These are phyloP conservation scores for Maudiozyma turicensis DNA, from an alignment of 805 yeast genomes.

Conservation along the genomic window DNA sequence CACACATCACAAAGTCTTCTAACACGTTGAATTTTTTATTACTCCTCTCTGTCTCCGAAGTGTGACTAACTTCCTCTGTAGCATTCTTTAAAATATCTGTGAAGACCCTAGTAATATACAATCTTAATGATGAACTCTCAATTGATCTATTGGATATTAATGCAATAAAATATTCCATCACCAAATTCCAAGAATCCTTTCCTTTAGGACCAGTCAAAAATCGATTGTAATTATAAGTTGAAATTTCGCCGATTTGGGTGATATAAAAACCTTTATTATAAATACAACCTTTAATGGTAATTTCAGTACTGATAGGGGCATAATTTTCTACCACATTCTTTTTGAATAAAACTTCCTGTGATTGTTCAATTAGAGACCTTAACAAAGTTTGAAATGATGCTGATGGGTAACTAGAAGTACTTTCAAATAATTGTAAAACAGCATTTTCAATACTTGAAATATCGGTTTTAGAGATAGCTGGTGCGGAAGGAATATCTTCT, in stretches of 20 bases:
- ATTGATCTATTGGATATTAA: constrained; percentile 37
- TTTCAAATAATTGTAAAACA: constrained; percentile 50
- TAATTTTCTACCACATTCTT: constrained; percentile 8
- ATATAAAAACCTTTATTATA: constrained; percentile 50
- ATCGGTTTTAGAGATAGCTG: constrained; percentile 38
- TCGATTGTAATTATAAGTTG: constrained; percentile 42
- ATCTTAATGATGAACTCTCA: constrained; percentile 35
- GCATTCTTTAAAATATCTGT: constrained; percentile 37
- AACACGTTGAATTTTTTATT: constrained; percentile 18
- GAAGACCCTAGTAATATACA: constrained; percentile 41
- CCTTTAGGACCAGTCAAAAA: constrained; percentile 31
- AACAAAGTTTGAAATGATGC: constrained; percentile 42
- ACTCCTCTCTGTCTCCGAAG: constrained; percentile 12
- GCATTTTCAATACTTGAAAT: constrained; percentile 44
- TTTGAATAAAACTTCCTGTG: constrained; percentile 14
- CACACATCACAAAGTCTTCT: constrained; percentile 39
- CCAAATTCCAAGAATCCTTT: constrained; percentile 37
- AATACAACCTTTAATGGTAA: constrained; percentile 31
- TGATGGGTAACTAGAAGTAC: constrained; percentile 46
- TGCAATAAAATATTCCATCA: constrained; percentile 38
- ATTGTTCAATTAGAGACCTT: constrained; percentile 28
- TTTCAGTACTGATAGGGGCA: constrained; percentile 18
- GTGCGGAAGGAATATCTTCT: constrained; percentile 35
- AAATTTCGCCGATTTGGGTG: constrained; percentile 42
- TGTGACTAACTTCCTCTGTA: constrained; percentile 20